phyloP scores from a whole-genome alignment of 345 rosid genomes.

The Diplotaxis tenuifolia region DNA sequence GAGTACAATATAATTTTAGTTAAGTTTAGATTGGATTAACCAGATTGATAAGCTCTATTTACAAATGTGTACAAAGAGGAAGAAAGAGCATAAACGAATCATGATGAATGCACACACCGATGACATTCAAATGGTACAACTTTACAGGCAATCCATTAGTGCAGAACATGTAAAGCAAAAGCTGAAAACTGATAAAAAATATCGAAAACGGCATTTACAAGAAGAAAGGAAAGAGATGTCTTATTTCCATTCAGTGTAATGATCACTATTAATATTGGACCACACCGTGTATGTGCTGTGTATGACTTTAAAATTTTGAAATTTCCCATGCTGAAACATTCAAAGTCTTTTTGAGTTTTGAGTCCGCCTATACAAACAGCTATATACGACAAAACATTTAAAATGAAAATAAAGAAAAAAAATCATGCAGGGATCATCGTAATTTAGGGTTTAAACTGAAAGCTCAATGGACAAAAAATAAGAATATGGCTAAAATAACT shows the following conservation, averaged over 20 bases:
- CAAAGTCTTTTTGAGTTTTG: conserved; percentile 7
- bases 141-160: conserved; percentile 23
- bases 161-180: conserved; percentile 33
- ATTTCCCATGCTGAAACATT: conserved; percentile 26
- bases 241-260: conserved; percentile 13
- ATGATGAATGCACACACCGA: conserved; percentile 28
- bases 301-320: conserved; percentile 16
- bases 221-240: neutral
- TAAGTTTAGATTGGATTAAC: neutral
- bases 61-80: neutral
- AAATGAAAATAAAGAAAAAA: neutral
- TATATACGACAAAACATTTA: neutral
- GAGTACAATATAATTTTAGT: neutral
- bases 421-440: neutral
- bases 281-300: conserved; percentile 26
- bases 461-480: neutral
- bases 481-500: neutral
- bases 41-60: neutral
- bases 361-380: conserved; percentile 1
- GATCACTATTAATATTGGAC: conserved; percentile 24
- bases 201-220: neutral
- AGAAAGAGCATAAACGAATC: conserved; percentile 1
- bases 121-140: conserved; percentile 23
- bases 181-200: conserved; percentile 1
- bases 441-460: neutral